Evolutionary conservation across 768 basidiomycete genomes (phyloP).

Genomic region (Coprinellus micaceus): DNA sequence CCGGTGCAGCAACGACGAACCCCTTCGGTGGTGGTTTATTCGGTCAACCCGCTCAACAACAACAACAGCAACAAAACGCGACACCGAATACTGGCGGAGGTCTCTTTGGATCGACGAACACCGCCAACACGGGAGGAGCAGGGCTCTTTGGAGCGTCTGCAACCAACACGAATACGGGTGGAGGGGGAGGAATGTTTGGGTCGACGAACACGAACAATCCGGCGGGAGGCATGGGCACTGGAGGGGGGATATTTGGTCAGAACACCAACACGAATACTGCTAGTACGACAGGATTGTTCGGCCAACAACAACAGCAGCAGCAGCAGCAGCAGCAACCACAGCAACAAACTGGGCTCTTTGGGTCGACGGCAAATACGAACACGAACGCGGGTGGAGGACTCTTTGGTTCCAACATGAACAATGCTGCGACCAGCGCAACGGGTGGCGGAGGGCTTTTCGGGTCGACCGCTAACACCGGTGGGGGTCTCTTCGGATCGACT

Average conservation of each 20-base stretch:
- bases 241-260: conserved; percentile 5
- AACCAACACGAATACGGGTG: background rate
- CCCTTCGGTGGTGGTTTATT: background rate
- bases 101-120: background rate
- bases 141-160: background rate
- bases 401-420: background rate
- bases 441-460: no score
- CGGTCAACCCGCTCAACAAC: conserved; percentile 7
- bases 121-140: background rate
- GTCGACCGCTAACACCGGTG: no score
- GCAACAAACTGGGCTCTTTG: conserved; percentile 13
- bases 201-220: no score
- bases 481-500: conserved; percentile 9
- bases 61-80: background rate
- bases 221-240: background rate
- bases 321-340: conserved; percentile 21
- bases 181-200: no score
- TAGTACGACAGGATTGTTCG: conserved; percentile 26
- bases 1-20: conserved; percentile 8
- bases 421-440: no score
- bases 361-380: background rate
- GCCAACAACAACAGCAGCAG: conserved; percentile 23
- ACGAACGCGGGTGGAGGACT: background rate
- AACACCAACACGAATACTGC: conserved; percentile 14
- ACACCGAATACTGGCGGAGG: background rate